A percentile compares a stretch with the other conserved stretches of the same genome.
Conservation (phyloP, 140 eudicot species). For the Bidens hawaiensis region DNA sequence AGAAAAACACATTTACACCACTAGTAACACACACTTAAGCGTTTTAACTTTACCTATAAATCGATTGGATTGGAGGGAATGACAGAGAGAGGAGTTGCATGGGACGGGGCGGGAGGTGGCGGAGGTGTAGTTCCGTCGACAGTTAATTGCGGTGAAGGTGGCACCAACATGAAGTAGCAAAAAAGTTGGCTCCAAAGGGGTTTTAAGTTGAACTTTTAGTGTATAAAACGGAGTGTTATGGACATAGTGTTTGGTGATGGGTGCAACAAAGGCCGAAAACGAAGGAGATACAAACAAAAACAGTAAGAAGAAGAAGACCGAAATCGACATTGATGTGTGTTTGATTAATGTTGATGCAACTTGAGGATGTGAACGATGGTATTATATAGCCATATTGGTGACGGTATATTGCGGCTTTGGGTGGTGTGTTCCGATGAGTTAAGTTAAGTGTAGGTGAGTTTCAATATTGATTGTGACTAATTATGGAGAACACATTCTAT, state of each 20-base stretch:
- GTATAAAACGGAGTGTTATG: slow-evolving; percentile 30
- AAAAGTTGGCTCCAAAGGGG: slow-evolving; percentile 31
- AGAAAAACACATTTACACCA: too few species aligned
- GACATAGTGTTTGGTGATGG: slow-evolving; percentile 26
- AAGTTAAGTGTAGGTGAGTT: not conserved
- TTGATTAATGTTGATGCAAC: slow-evolving; percentile 2
- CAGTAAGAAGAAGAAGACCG: slow-evolving; percentile 14
- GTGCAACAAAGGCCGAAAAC: slow-evolving; percentile 31
- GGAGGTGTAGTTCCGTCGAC: too few species aligned
- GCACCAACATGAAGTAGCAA: slow-evolving; percentile 35
- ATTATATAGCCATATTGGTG: not conserved
- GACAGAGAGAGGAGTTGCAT: too few species aligned
- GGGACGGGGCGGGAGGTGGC: too few species aligned
- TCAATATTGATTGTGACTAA: slow-evolving; percentile 11
- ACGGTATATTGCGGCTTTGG: not conserved
- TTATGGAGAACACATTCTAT: slow-evolving; percentile 17
- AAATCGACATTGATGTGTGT: slow-evolving; percentile 14
- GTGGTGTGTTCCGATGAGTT: slow-evolving; percentile 16
- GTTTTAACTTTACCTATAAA: slow-evolving; percentile 1
- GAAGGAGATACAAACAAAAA: slow-evolving; percentile 14
- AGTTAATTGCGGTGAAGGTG: slow-evolving; percentile 11
- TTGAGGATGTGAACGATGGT: not conserved
- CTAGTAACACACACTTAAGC: too few species aligned
- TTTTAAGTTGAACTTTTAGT: slow-evolving; percentile 30
- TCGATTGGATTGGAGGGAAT: too few species aligned